A percentile compares a stretch with the other conserved stretches of the same genome.
phyloP scores from a whole-genome alignment of 495 filamentous ascomycete species.

The Aspergillus asperescens region DNA sequence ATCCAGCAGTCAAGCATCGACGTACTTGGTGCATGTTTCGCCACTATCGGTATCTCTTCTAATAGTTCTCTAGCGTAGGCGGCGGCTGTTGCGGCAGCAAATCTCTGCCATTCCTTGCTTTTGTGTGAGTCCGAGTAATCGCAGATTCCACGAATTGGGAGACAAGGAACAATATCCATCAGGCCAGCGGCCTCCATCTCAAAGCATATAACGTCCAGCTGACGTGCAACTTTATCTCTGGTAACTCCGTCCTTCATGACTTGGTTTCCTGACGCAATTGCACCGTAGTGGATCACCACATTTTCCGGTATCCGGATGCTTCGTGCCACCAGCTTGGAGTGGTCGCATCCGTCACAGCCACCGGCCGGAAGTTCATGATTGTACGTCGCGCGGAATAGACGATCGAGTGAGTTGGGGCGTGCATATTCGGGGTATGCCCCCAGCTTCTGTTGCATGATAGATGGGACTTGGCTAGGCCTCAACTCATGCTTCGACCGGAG shows the following conservation, averaged over 20 bases:
- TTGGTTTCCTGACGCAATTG: constrained; percentile 37
- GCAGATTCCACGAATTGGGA: constrained; percentile 32
- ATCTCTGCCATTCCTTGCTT: constrained; percentile 30
- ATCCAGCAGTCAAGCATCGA: not conserved
- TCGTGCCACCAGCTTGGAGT: not conserved
- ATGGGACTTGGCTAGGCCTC: constrained; percentile 12
- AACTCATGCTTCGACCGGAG: constrained; percentile 24
- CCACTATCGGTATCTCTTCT: constrained; percentile 16
- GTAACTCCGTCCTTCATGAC: constrained; percentile 30
- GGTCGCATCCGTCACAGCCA: not conserved
- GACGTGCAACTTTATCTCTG: constrained; percentile 25
- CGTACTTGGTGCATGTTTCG: not conserved
- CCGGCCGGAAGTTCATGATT: not conserved
- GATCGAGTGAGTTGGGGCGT: constrained; percentile 17
- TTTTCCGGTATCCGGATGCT: not conserved
- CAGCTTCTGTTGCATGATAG: constrained; percentile 23
- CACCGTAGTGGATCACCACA: constrained; percentile 35
- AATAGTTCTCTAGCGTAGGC: constrained; percentile 29
- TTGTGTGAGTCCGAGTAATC: constrained; percentile 39
- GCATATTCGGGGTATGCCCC: not conserved
- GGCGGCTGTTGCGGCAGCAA: constrained; percentile 25
- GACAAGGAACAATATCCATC: constrained; percentile 26
- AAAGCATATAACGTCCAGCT: constrained; percentile 33
- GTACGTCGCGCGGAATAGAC: constrained; percentile 19
- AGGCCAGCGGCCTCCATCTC: constrained; percentile 47